phyloP scores from a whole-genome alignment of 1,139 yeast genomes.

The Suhomyces maxii region DNA sequence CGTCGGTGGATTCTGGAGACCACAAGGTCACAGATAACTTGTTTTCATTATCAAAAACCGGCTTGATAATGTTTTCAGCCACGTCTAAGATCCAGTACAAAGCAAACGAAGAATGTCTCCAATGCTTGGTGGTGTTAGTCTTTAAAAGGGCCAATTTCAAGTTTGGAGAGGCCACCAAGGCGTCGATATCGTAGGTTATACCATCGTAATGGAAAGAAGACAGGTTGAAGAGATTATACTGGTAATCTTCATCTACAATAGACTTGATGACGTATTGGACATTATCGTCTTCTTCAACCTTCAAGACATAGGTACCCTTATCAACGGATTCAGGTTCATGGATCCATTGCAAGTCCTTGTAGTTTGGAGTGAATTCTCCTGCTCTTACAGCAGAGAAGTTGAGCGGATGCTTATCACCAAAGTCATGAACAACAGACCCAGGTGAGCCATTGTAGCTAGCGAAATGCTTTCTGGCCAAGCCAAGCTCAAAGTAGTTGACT shows the following conservation, averaged over 20 bases:
- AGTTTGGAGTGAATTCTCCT: slow-evolving; percentile 50
- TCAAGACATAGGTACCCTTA: slow-evolving; percentile 55
- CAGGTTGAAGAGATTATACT: slow-evolving; percentile 50
- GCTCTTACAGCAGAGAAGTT: slow-evolving; percentile 42
- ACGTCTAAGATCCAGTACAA: slow-evolving; percentile 40
- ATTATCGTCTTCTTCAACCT: slow-evolving; percentile 22
- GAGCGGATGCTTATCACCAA: slow-evolving; percentile 29
- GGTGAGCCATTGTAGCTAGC: background rate
- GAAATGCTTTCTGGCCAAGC: background rate
- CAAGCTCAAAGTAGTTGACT: slow-evolving; percentile 20
- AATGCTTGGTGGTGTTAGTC: slow-evolving; percentile 51
- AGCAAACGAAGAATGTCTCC: slow-evolving; percentile 46
- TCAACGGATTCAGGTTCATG: slow-evolving; percentile 50
- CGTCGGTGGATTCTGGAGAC: slow-evolving; percentile 35
- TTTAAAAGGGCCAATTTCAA: slow-evolving; percentile 54
- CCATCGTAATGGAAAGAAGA: slow-evolving; percentile 43
- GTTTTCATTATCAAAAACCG: slow-evolving; percentile 16
- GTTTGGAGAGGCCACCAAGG: slow-evolving; percentile 64
- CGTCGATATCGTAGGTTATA: slow-evolving; percentile 47
- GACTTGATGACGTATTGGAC: slow-evolving; percentile 46
- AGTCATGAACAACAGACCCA: slow-evolving; percentile 4
- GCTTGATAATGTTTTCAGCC: slow-evolving; percentile 15
- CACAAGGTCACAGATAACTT: slow-evolving; percentile 23
- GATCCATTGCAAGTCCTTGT: slow-evolving; percentile 66
- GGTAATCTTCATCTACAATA: slow-evolving; percentile 48